Evolutionary conservation across 2,329 filamentous ascomycete genomes (phyloP), one percentile per base, ranked within the genome.

Genomic region (Leptographium lundbergii): DNA sequence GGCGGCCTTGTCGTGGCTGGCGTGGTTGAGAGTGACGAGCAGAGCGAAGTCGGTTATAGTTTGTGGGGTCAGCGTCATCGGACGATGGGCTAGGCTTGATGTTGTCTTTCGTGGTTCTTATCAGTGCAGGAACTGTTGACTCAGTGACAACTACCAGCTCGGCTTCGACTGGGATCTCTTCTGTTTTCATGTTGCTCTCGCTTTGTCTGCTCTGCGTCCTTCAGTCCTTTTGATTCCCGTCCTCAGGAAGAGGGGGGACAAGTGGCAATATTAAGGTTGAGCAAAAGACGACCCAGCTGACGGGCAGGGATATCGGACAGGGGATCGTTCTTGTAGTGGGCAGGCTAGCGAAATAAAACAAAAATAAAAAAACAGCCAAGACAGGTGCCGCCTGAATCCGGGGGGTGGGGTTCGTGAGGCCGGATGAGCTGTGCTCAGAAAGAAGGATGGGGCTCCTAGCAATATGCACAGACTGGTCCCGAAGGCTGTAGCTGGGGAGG

Each of bases 1-100:
- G 63, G 22, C 59, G 61, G n/a, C 56, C 53, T n/a, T 57, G 60
- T 4, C 59, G 58, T 3, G 51, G 54, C 19, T 47, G 50, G 4
- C 36, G 42, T 32, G 61, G 17, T 19, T 29, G 24, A 17, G 54
- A 17, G 34, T 56, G 54, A 5, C 29, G 42, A 29, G 19, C 25
- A n/a, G 42, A 22, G 42, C 45, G 55, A 25, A 34, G 4, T 42
- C 34, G 53, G 34, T 22, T 14, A 11, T 10, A 25, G 34, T 25
- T 42, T 13, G 13, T 22, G 29, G 17, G 17, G 29, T 36, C 5
- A 36, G 51, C 19, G 19, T 11, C 51, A 34, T 34, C 51, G 22
- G 51, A 17, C 19, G 25, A 3, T 9, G 32, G 29, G 29, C 17
- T 24, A 29, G 17, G 51, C 22, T 54, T 54, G 51, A 34, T 34